Percentiles rank a stretch among this genome's conserved stretches.
Evolutionary conservation across 2,329 filamentous ascomycete species (phyloP).

Genomic region (Nannizzia gypsea): DNA sequence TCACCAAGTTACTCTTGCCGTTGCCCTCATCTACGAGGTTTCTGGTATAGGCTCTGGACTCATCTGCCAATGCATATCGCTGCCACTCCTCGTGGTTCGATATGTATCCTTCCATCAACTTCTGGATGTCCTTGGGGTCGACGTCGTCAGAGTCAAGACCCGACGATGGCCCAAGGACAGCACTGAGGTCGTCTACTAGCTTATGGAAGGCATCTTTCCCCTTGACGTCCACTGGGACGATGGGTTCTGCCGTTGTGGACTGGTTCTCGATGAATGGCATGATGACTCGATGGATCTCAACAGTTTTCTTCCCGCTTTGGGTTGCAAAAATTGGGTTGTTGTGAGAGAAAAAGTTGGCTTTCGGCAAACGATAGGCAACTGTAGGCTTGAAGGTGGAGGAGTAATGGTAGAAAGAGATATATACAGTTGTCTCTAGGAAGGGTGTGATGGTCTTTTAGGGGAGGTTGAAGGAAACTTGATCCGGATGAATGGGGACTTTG

Average conservation of each 20-base stretch:
- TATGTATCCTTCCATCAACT: slow-evolving; percentile 62
- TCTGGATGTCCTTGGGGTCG: slow-evolving; percentile 57
- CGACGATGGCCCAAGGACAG: slow-evolving; percentile 64
- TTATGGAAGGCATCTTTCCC: slow-evolving; percentile 45
- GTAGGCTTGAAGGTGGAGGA: background rate
- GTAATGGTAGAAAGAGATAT: background rate
- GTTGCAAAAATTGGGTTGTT: background rate
- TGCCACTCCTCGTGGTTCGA: slow-evolving; percentile 61
- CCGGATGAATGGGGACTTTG: background rate
- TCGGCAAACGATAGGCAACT: background rate
- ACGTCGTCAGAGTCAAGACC: slow-evolving; percentile 74
- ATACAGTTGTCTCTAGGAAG: background rate
- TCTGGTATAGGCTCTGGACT: slow-evolving; percentile 61
- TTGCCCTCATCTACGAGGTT: slow-evolving; percentile 88
- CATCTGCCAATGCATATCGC: slow-evolving; percentile 62
- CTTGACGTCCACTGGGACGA: slow-evolving; percentile 9
- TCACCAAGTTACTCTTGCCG: slow-evolving; percentile 61
- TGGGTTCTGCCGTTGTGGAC: slow-evolving; percentile 8
- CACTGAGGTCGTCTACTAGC: slow-evolving; percentile 62
- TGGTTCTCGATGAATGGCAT: slow-evolving; percentile 7
- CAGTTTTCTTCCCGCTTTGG: background rate
- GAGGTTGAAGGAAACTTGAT: background rate
- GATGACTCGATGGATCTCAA: background rate
- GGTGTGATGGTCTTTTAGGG: background rate
- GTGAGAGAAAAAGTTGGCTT: background rate